These are phyloP conservation scores for Leccinum fibrillosum DNA, from an alignment of 768 basidiomycete species.

Conservation along the genomic window DNA sequence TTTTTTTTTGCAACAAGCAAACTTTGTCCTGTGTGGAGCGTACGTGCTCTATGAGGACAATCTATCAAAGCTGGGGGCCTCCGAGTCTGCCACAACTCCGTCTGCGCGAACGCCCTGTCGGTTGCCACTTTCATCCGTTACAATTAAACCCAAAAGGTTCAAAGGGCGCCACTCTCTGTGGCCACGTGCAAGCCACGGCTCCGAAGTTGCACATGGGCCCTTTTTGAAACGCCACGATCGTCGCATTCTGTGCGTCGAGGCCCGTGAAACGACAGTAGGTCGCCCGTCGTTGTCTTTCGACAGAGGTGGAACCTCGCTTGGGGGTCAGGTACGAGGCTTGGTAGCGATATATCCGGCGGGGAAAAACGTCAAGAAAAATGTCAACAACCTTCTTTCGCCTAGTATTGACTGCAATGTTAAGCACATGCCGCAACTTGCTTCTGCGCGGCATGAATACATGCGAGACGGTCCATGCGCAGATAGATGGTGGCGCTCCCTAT, in stretches of 20 bases:
- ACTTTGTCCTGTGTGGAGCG: too few relatives aligned
- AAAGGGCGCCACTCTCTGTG: neutral
- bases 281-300: neutral
- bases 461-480: neutral
- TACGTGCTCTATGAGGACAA: too few relatives aligned
- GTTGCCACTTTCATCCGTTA: neutral
- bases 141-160: slow-evolving; percentile 7
- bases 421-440: too few relatives aligned
- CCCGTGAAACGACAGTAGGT: neutral
- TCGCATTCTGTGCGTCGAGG: neutral
- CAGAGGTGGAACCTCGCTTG: neutral
- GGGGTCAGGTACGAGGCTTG: neutral
- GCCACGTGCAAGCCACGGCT: neutral
- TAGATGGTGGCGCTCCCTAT: neutral
- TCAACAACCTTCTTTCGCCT: neutral
- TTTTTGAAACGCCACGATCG: neutral
- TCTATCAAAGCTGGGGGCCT: too few relatives aligned
- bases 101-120: too few relatives aligned
- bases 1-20: neutral
- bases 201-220: neutral
- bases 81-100: too few relatives aligned
- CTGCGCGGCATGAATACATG: neutral
- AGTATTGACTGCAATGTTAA: neutral
- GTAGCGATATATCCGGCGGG: too few relatives aligned
- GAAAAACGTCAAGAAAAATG: neutral